Evolutionary conservation across 257 asterid genomes (phyloP), one percentile per base, ranked within the genome.

Genomic region (Rehmannia glutinosa): DNA sequence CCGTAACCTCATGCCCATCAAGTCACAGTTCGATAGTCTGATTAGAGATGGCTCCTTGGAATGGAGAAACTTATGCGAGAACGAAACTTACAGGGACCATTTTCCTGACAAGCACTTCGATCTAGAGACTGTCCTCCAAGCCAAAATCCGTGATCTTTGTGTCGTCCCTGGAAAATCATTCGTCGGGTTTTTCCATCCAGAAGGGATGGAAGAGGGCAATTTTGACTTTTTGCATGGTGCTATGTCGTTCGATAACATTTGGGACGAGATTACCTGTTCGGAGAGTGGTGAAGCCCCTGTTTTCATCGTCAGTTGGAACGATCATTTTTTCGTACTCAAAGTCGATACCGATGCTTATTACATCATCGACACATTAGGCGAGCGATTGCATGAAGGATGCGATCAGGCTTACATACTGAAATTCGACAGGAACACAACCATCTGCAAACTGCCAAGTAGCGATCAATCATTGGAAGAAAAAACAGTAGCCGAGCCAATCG

Each of bases 81-180:
- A 93, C 12, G 91, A 85, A 62, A 80, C 73, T 2, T 90, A 82
- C 68, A 68, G 54, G 72, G 95, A 81, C 42, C 75, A 78, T 11
- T 93, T 93, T 67, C 92, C 96, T 19, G 97, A 93, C 75, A 86
- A 84, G 86, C 99, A 93, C 91, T 93, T 90, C 43, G 99, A 93
- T 75, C 86, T 93, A 1, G 99, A 93, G 7, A 93, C 99, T 0
- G 86, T 93, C 77, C 87, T 90, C 42, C 92, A 84, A 56, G 92
- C 97, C 49, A 82, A 88, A 58, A 82, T 82, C 30, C 87, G 86
- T 9, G 73, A 84, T 61, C 83, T 90, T 25, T 65, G 85, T 65
- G 94, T 87, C 11, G 71, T 75, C 46, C 95, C 92, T 1, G 84
- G 73, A 50, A 93, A 93, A 65, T 93, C 99, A 0, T 93, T 90